A percentile compares a stretch with the other conserved stretches of the same genome.
These are phyloP conservation scores for Leccinum disarticulatum DNA, from an alignment of 768 basidiomycete species.

Conservation along the genomic window DNA sequence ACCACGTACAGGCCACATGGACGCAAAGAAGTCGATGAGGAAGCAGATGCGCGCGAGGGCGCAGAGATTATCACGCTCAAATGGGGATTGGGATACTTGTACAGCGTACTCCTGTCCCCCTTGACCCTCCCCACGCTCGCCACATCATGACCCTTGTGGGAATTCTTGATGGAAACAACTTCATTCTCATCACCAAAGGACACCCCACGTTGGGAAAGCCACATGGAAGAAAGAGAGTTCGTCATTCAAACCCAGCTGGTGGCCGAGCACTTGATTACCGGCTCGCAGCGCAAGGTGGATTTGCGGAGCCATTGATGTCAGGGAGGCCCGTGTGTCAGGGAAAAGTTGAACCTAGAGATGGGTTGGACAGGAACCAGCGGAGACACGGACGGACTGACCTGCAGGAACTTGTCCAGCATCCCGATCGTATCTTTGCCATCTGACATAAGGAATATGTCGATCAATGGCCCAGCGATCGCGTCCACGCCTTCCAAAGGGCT, in stretches of 20 bases:
- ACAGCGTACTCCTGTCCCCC: conserved; percentile 84
- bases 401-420: conserved; percentile 73
- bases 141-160: conserved; percentile 45
- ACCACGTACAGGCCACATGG: conserved; percentile 71
- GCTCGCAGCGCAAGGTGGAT: conserved; percentile 60
- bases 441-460: conserved; percentile 59
- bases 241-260: conserved; percentile 46
- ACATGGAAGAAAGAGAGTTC: conserved; percentile 46
- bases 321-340: conserved; percentile 39
- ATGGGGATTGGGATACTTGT: conserved; percentile 92
- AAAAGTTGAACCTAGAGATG: conserved; percentile 55
- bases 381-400: conserved; percentile 44
- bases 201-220: conserved; percentile 66
- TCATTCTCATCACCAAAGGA: conserved; percentile 56
- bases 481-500: conserved; percentile 58
- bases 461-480: conserved; percentile 55
- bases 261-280: conserved; percentile 53
- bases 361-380: background rate
- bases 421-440: conserved; percentile 50
- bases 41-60: conserved; percentile 13
- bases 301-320: conserved; percentile 43
- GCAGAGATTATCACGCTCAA: conserved; percentile 66
- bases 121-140: conserved; percentile 84
- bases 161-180: conserved; percentile 50
- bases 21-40: conserved; percentile 10